These are phyloP conservation scores for Gloeopeniophorella convolvens DNA, from an alignment of 768 basidiomycete species.

Conservation along the genomic window DNA sequence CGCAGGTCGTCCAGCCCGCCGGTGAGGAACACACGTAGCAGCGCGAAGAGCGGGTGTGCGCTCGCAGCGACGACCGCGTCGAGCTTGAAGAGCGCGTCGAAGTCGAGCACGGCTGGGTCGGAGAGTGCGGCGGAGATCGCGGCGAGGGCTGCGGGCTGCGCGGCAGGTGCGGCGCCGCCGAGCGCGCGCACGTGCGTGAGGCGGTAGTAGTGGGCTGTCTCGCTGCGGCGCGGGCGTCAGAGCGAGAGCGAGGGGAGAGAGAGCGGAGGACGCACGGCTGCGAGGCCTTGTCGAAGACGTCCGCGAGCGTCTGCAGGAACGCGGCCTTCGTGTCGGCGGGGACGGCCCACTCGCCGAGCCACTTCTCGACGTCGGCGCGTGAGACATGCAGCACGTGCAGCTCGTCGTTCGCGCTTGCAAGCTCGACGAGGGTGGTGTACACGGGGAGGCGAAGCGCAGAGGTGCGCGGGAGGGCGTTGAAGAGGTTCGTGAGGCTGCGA, in stretches of 20 bases:
- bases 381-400: constrained; percentile 55
- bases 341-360: constrained; percentile 73
- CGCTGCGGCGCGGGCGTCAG: constrained; percentile 31
- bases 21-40: constrained; percentile 71
- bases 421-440: constrained; percentile 52
- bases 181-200: constrained; percentile 57
- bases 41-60: constrained; percentile 63
- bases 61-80: constrained; percentile 61
- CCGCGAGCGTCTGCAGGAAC: constrained; percentile 60
- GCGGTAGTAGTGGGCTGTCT: constrained; percentile 56
- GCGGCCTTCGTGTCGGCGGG: constrained; percentile 52
- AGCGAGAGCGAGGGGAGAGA: background rate
- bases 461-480: constrained; percentile 64
- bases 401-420: constrained; percentile 56
- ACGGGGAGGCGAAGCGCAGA: constrained; percentile 61
- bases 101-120: constrained; percentile 66
- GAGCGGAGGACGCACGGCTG: constrained; percentile 45
- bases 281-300: constrained; percentile 49
- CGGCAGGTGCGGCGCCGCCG: constrained; percentile 44
- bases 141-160: constrained; percentile 49
- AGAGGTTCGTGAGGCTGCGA: constrained; percentile 69
- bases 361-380: constrained; percentile 59
- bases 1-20: constrained; percentile 56
- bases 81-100: constrained; percentile 73
- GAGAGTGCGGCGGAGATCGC: constrained; percentile 60